Evolutionary conservation across 2,329 filamentous ascomycete species (phyloP), one percentile per base, ranked within the genome.

Genomic region (Pestalotiopsis sp.): DNA sequence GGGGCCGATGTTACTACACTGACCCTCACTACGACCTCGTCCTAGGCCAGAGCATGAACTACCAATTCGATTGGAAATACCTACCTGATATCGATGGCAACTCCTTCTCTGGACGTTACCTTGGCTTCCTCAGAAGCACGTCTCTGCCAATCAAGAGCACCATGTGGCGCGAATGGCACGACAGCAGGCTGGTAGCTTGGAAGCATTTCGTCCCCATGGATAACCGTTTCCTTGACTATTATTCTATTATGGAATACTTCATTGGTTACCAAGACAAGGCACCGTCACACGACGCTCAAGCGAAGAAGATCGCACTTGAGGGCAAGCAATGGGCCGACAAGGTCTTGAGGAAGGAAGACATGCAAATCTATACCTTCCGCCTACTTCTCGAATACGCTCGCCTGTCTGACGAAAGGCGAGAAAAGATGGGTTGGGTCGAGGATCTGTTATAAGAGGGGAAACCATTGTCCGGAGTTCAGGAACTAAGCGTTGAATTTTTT

Each of bases 201-300:
- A 88, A 89, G 73, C 93, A 96, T 78, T 95, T 93, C 73, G 89
- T 94, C 1, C 93, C 93, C 17, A 89, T 95, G 86, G 91, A 94
- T 75, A 92, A 88, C 74, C 86, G 89, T 1, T 94, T 90, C 73
- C 81, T 86, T 44, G 93, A 94, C 72, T 85, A 92, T 73, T 94
- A 89, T 69, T 89, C 87, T 57, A 89, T 93, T 66, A 84, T 94
- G 83, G 88, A 91, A 67, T 94, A 93, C 74, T 94, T 94, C 73
- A 75, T 92, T 4, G 90, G 90, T 1, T 89, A 90, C 71, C 74
- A 78, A 0, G 82, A 79, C 20, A 75, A 74, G 10, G 76, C 77
- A 4, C 74, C 73, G 1, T 78, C 76, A 1, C 85, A 88, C 70
- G 91, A 94, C 73, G 78, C 79, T 1, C 83, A 82, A 3, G 92